Conservation (phyloP, 352 stramenopile genomes). For the Phytophthora boehmeriae region DNA sequence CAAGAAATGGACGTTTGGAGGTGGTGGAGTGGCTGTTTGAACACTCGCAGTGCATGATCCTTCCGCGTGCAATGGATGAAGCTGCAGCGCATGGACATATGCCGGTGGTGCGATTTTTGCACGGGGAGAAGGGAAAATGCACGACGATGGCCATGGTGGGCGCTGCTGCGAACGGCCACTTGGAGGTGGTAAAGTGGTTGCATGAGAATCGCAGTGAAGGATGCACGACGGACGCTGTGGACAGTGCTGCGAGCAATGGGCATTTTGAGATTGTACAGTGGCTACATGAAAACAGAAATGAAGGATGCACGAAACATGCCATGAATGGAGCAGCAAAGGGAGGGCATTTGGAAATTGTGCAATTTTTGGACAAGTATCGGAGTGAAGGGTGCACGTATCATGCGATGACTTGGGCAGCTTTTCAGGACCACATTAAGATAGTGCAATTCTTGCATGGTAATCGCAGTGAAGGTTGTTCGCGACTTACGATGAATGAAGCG, state of each 20-base stretch:
- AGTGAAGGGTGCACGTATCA: conserved; percentile 32
- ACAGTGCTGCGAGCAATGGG: conserved; percentile 24
- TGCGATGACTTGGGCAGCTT: conserved; percentile 38
- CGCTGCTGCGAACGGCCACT: conserved; percentile 26
- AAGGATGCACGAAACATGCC: conserved; percentile 24
- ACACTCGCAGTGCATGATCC: conserved; percentile 23
- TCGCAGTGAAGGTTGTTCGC: conserved; percentile 31
- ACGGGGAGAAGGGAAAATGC: conserved; percentile 17
- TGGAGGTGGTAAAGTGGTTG: conserved; percentile 31
- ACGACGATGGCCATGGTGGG: conserved; percentile 27
- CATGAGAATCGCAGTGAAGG: conserved; percentile 26
- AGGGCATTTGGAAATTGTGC: conserved; percentile 25
- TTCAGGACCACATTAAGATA: conserved; percentile 21
- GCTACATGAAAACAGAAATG: conserved; percentile 31
- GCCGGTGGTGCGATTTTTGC: conserved; percentile 29
- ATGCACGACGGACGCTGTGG: conserved; percentile 21
- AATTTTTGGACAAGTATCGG: conserved; percentile 35
- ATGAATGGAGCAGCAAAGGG: conserved; percentile 32
- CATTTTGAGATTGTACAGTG: conserved; percentile 33
- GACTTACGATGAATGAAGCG: conserved; percentile 30
- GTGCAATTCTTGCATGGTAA: conserved; percentile 34
- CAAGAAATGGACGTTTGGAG: conserved; percentile 16
- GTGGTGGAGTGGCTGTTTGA: conserved; percentile 26
- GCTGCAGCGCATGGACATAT: conserved; percentile 28
- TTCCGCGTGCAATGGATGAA: conserved; percentile 33